Evolutionary conservation across 129 eudicot genomes (phyloP), one percentile per base, ranked within the genome.

Genomic region (Tagetes erecta): DNA sequence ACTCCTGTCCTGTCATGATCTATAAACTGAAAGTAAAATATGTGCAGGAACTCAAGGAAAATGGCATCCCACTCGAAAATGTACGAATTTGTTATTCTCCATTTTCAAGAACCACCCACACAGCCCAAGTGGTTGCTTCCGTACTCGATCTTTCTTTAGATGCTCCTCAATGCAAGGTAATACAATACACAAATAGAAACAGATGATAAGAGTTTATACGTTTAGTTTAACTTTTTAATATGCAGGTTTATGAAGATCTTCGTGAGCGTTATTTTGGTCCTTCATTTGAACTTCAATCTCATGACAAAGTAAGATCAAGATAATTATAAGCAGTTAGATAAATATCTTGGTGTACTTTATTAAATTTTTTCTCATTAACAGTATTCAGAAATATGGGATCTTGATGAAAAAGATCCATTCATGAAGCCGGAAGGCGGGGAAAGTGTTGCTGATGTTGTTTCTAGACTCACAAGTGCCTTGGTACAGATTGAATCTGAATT

Each of bases 71-170:
- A 34, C 69, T 85, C 41, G 84, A 86, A 76, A 87, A 91, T 70
- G 93, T 91, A 8, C 75, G 97, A 73, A 91, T 94, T 37, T 94
- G 99, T 84, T 90, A 91, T 78, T 94, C 99, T 60, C 99, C 99
- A 27, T 94, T 94, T 64, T 83, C 99, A 65, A 90, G 99, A 85
- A 94, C 99, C 55, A 79, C 74, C 64, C 99, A 91, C 78, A 94
- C 99, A 36, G 99, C 99, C 63, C 65, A 84, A 83, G 87, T 80
- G 70, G 99, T 91, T 75, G 96, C 99, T 69, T 91, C 97, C 42
- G 96, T 88, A 80, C 45, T 94, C 42, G 69, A 80, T 82, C 66
- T 94, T 76, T 83, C 91, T 42, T 76, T 94, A 85, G 87, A 88
- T 59, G 91, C 88, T 53, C 89, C 88, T 71, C 96, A 85, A 59